Percentiles rank a stretch among this genome's conserved stretches.
Conservation (phyloP, 1,139 yeast species). For the Yamadazyma spencermartinsiae region DNA sequence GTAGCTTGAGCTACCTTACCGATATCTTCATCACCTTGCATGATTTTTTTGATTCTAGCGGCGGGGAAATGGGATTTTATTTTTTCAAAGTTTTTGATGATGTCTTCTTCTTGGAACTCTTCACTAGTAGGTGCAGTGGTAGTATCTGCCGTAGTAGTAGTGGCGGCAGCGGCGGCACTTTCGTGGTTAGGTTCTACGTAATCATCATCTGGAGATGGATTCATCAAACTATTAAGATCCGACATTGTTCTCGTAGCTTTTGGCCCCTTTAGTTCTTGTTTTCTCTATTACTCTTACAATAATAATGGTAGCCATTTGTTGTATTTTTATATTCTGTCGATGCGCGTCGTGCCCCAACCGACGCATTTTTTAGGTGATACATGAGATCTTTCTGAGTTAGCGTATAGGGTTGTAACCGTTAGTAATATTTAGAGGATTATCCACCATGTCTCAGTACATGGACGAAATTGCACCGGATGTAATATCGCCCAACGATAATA, state of each 20-base stretch:
- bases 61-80: slow-evolving; percentile 96
- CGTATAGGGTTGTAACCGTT: no score
- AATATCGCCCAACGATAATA: slow-evolving; percentile 29
- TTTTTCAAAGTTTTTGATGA: slow-evolving; percentile 40
- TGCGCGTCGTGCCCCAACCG: neutral
- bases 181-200: slow-evolving; percentile 4
- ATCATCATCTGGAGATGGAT: slow-evolving; percentile 16
- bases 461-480: slow-evolving; percentile 47
- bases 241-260: slow-evolving; percentile 9
- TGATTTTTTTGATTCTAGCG: slow-evolving; percentile 91
- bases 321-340: neutral
- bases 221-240: slow-evolving; percentile 18
- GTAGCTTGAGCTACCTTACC: slow-evolving; percentile 99
- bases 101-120: slow-evolving; percentile 15
- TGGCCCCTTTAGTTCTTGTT: neutral
- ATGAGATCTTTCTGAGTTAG: no score
- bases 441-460: slow-evolving; percentile 9
- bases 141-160: neutral
- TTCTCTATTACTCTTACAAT: neutral
- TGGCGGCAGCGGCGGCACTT: neutral
- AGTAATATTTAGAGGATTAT: neutral
- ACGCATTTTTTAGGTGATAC: neutral
- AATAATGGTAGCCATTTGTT: neutral
- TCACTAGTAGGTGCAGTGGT: slow-evolving; percentile 1
- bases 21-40: slow-evolving; percentile 98